phyloP scores from a whole-genome alignment of 2,329 filamentous ascomycete genomes.

The Exserohilum turcica region DNA sequence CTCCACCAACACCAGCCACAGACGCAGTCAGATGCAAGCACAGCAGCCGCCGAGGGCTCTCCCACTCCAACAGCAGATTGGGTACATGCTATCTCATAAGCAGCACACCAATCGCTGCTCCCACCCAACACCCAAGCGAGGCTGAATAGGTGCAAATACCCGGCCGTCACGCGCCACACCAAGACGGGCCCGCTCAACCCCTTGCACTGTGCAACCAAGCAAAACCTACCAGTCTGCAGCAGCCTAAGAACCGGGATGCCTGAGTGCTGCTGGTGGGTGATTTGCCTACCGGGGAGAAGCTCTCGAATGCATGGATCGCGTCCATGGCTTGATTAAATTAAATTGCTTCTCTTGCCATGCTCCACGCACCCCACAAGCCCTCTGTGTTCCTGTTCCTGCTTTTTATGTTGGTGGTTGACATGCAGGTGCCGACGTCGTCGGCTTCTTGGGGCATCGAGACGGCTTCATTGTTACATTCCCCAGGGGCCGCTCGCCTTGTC shows the following conservation, averaged over 20 bases:
- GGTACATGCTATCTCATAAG: background rate
- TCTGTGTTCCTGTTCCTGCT: slow-evolving; percentile 1
- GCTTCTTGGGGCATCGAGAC: slow-evolving; percentile 5
- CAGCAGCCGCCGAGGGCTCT: background rate
- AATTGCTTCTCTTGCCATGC: slow-evolving; percentile 10
- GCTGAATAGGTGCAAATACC: slow-evolving; percentile 15
- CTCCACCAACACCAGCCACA: slow-evolving; percentile 7
- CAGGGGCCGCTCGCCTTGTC: background rate
- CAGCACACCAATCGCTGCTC: background rate
- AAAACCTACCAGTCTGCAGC: slow-evolving; percentile 9
- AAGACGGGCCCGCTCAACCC: background rate
- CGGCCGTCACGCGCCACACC: slow-evolving; percentile 17
- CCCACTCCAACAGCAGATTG: background rate
- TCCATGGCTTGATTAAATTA: slow-evolving; percentile 11
- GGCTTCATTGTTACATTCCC: slow-evolving; percentile 4
- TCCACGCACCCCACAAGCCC: background rate
- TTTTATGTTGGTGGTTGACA: slow-evolving; percentile 3
- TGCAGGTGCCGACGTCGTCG: slow-evolving; percentile 3
- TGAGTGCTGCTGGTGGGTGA: background rate
- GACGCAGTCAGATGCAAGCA: slow-evolving; percentile 7
- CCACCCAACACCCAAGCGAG: slow-evolving; percentile 5
- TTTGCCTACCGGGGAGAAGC: slow-evolving; percentile 2
- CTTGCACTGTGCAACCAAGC: slow-evolving; percentile 10
- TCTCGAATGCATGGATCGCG: slow-evolving; percentile 3
- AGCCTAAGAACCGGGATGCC: slow-evolving; percentile 6